Percentiles rank a stretch among this genome's conserved stretches.
These are phyloP conservation scores for Saccharomycopsis fibuligera DNA, from an alignment of 805 yeast species.

Conservation along the genomic window DNA sequence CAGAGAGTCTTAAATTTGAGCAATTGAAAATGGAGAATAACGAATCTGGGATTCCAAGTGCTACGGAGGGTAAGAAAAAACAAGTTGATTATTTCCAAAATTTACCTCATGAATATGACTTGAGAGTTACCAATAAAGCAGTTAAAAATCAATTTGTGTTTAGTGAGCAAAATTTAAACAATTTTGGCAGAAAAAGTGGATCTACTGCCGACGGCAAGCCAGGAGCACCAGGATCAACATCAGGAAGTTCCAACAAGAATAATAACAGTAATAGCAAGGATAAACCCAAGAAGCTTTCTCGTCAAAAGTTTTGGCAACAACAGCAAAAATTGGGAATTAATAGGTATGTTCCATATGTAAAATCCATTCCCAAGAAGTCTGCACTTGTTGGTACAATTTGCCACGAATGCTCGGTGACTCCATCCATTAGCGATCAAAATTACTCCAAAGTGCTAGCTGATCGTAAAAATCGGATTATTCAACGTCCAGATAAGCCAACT, in stretches of 20 bases:
- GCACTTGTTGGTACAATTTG: constrained; percentile 79
- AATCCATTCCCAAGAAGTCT: constrained; percentile 84
- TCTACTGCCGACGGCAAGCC: constrained; percentile 28
- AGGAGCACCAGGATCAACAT: constrained; percentile 33
- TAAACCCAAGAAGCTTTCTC: constrained; percentile 21
- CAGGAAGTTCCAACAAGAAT: constrained; percentile 29
- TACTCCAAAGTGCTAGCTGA: constrained; percentile 57
- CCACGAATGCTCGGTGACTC: constrained; percentile 88
- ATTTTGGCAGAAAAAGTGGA: constrained; percentile 30
- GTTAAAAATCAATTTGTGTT: constrained; percentile 85
- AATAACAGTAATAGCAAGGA: constrained; percentile 33
- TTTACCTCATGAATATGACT: constrained; percentile 81
- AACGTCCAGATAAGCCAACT: constrained; percentile 48
- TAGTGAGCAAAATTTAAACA: constrained; percentile 69
- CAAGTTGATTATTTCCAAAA: constrained; percentile 35
- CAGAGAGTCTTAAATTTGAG: background rate
- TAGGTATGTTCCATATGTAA: constrained; percentile 70
- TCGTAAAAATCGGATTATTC: constrained; percentile 41
- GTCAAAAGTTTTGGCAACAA: constrained; percentile 11
- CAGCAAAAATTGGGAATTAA: constrained; percentile 25
- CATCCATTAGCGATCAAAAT: constrained; percentile 66
- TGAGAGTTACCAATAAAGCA: constrained; percentile 67
- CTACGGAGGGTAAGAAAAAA: constrained; percentile 16
- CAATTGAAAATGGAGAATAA: background rate
- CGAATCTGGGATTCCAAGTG: background rate